Base-by-base conservation (phyloP, 371 early-diverging fungal species). In the Sporodiniella umbellata region DNA sequence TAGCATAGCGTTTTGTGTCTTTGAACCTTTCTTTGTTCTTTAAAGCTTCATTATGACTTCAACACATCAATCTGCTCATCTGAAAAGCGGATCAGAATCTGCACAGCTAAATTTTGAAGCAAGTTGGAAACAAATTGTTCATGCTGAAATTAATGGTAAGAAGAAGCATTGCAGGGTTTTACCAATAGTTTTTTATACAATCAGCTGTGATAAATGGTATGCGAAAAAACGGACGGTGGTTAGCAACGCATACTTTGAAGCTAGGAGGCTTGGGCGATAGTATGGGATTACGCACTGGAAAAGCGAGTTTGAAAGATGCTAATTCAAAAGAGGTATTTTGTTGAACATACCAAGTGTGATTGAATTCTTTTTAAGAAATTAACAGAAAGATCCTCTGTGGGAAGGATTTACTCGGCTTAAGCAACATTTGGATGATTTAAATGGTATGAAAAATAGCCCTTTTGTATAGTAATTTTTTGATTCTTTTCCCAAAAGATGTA, bases 211-310 rank as follows among this genome's bases (percentile, higher is more conserved):
- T 86, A 15, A 83, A 80, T 57, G 85, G 87, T 26, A 90, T 93
- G 91, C 79, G 90, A n/a, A 87, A 87, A 70, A 91, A 89, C 66
- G 85, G 88, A 48, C 85, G 90, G 19, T 93, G 92, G 92, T 80
- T 81, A 72, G 78, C 76, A 28, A 81, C 80, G 15, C 79, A 66
- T 60, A 76, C 79, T 7, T 52, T 85, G 24, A 71, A 74, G 54
- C 81, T 85, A 83, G 83, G 85, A 30, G 65, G 75, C 30, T 62
- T 85, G 42, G 85, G 85, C 4, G 79, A 79, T 69, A 83, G 79
- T 51, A 85, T 85, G 82, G 85, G 83, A 1, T 65, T 85, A 28
- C 75, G 83, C 21, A 60, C 51, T 51, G 81, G 79, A 33, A 68
- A 80, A 33, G 61, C 56, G 46, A 40, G 56, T 42, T 40, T 24